Conservation (phyloP, 1,284 basidiomycete species). For the Malassezia slooffiae region DNA sequence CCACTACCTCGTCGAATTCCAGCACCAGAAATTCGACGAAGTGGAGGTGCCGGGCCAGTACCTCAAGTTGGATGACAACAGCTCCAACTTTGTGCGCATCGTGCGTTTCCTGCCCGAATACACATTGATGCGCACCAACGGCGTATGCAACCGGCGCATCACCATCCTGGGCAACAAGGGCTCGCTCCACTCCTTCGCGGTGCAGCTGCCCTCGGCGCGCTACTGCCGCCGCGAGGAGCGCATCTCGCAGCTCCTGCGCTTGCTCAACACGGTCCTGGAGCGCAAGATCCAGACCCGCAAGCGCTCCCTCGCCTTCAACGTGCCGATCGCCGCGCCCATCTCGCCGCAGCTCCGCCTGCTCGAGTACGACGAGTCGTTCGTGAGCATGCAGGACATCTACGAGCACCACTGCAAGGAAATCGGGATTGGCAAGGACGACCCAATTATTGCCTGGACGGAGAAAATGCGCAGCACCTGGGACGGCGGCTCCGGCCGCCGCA, state of each 20-base stretch:
- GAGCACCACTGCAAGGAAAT: slow-evolving; percentile 72
- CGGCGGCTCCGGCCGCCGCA: slow-evolving; percentile 19
- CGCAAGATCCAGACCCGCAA: slow-evolving; percentile 81
- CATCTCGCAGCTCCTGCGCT: slow-evolving; percentile 79
- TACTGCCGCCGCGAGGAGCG: slow-evolving; percentile 87
- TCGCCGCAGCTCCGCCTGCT: slow-evolving; percentile 73
- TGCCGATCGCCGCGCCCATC: slow-evolving; percentile 76
- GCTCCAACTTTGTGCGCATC: slow-evolving; percentile 82
- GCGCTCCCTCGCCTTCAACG: slow-evolving; percentile 79
- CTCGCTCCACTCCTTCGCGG: slow-evolving; percentile 73
- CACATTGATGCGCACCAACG: slow-evolving; percentile 72
- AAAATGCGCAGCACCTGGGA: slow-evolving; percentile 42
- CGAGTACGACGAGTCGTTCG: slow-evolving; percentile 81
- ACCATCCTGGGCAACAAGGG: slow-evolving; percentile 88
- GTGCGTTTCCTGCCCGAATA: slow-evolving; percentile 81
- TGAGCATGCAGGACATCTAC: slow-evolving; percentile 84
- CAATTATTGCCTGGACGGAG: slow-evolving; percentile 49
- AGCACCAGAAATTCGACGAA: slow-evolving; percentile 94
- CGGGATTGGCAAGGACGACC: slow-evolving; percentile 76
- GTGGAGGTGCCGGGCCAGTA: slow-evolving; percentile 98
- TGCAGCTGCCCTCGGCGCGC: slow-evolving; percentile 77
- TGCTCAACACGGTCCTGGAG: slow-evolving; percentile 61
- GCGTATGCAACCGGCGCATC: slow-evolving; percentile 79
- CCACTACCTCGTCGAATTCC: slow-evolving; percentile 93
- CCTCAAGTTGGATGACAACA: slow-evolving; percentile 68